Percentiles rank a stretch among this genome's conserved stretches.
Conservation (phyloP, 768 basidiomycete species). For the Suillus hirtellus region DNA sequence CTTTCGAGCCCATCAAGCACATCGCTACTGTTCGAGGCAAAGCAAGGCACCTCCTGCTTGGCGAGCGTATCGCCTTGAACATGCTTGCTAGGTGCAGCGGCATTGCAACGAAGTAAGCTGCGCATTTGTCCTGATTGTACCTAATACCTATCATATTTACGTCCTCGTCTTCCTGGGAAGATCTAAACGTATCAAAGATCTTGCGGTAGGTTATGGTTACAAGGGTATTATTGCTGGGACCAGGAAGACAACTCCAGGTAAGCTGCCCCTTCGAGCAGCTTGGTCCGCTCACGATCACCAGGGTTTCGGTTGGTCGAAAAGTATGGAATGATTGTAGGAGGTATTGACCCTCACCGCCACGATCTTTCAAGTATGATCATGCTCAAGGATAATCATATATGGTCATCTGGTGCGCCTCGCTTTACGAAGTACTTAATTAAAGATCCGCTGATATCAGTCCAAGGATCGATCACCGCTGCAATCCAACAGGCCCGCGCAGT, state of each 20-base stretch:
- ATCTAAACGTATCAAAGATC: constrained; percentile 78
- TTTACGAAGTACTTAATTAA: neutral
- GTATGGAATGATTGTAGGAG: constrained; percentile 97
- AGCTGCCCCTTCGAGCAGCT: neutral
- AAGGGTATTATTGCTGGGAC: constrained; percentile 92
- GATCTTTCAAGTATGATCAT: constrained; percentile 99
- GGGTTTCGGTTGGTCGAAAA: constrained; percentile 97
- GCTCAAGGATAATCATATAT: constrained; percentile 99
- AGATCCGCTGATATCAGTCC: constrained; percentile 12
- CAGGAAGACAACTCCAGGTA: constrained; percentile 93
- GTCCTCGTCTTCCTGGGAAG: constrained; percentile 40
- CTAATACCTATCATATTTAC: constrained; percentile 1
- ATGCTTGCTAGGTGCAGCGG: constrained; percentile 94
- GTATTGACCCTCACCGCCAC: constrained; percentile 92
- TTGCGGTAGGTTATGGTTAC: constrained; percentile 78
- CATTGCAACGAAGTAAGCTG: constrained; percentile 86
- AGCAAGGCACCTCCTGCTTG: constrained; percentile 83
- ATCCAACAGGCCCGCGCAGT: constrained; percentile 84
- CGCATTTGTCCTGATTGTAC: neutral
- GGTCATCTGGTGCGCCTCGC: constrained; percentile 76
- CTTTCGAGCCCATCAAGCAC: constrained; percentile 77
- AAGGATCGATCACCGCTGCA: constrained; percentile 89
- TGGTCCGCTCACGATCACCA: constrained; percentile 29
- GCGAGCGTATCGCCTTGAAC: constrained; percentile 92
- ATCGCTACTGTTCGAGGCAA: constrained; percentile 92